Evolutionary conservation across 1,284 basidiomycete genomes (phyloP), one percentile per base, ranked within the genome.

Genomic region (Marasmius tenuissimus): DNA sequence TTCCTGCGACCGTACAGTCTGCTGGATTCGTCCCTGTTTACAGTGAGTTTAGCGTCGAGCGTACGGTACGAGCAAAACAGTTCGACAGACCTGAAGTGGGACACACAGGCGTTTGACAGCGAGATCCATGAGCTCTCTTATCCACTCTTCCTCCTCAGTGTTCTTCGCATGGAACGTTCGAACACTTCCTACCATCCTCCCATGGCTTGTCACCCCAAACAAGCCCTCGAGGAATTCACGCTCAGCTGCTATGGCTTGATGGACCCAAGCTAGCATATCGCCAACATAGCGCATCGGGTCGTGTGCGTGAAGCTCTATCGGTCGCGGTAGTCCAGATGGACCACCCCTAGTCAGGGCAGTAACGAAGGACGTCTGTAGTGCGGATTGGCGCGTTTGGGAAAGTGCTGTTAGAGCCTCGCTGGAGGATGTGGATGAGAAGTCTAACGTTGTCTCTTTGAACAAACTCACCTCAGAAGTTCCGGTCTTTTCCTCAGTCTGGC

Each of bases 241-340:
- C 74, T 99, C 97, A 3, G 90, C 91, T 0, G 97, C 97, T 62
- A 97, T 95, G 0, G 92, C 85, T 63, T 99, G 97, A 75, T 99
- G 97, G 1, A 98, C 89, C 97, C 97, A 99, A 0, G 96, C 97
- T 4, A 99, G 86, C 94, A 99, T 98, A 73, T 98, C 97, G 18
- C 97, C 96, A 14, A 97, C 89, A 72, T 99, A 99, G 33, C 97
- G 88, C 65, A 95, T 84, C 0, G 97, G 96, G 72, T 99, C 97
- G 70, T 99, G 97, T 0, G 97, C 97, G 71, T 98, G 96, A 3
- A 98, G 81, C 75, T 99, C 97, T 66, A 99, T 98, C 0, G 97
- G 96, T 2, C 96, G 86, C 0, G 96, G 94, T 1, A 95, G 80
- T 33, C 94, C 93, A 39, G 89, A 89, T 0, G 93, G 93, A 0